Percentiles rank a stretch among this genome's conserved stretches.
These are phyloP conservation scores for Solanum hybrid DNA, from an alignment of 305 asterid genomes.

Conservation along the genomic window DNA sequence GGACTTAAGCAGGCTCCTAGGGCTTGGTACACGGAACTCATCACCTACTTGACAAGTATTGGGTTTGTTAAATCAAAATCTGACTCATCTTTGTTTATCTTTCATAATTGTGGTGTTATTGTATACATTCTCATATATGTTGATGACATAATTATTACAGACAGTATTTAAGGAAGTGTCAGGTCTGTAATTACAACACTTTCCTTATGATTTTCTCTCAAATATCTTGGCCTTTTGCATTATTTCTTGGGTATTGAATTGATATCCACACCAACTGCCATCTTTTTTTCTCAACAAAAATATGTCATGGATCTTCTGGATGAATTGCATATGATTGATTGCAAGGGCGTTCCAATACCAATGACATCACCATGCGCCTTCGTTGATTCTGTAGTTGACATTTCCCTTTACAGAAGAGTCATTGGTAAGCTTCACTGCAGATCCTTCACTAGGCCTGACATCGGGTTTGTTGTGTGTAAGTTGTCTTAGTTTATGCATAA, in stretches of 20 bases:
- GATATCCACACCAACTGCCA: not conserved
- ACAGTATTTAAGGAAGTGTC: not conserved
- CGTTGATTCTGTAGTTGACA: not conserved
- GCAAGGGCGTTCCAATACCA: not conserved
- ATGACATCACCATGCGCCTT: not conserved
- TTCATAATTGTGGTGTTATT: not conserved
- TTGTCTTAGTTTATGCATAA: not conserved
- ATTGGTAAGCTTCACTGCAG: not conserved
- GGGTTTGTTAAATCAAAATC: not conserved
- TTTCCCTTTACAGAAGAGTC: not conserved
- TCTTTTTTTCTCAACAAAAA: not conserved
- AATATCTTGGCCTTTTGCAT: not conserved
- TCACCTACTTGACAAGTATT: not conserved
- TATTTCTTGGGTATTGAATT: not conserved
- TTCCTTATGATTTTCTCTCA: not conserved
- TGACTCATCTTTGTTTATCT: not conserved
- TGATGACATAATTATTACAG: not conserved
- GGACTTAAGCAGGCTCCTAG: not conserved
- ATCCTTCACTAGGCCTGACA: not conserved
- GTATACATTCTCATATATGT: no score
- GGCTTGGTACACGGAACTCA: not conserved
- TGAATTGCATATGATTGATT: not conserved
- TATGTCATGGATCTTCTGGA: not conserved
- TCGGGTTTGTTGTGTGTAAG: not conserved
- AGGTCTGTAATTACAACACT: not conserved